phyloP scores from a whole-genome alignment of 441 rosid species.

The Gossypium trilobum region DNA sequence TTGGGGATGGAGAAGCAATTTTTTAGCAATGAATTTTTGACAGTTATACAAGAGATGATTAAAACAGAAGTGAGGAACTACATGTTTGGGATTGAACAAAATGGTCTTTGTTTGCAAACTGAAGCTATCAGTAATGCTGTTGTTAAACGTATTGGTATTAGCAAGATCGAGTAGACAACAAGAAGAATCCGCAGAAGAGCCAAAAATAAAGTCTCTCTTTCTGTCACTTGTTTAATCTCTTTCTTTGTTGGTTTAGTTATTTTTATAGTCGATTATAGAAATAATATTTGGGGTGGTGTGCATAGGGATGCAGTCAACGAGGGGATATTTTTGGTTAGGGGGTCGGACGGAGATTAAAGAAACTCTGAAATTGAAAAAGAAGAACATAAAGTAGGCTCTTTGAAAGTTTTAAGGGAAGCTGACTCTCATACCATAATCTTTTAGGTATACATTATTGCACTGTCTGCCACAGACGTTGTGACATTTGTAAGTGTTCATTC shows the following conservation, averaged over 20 bases:
- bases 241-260: constrained; percentile 9
- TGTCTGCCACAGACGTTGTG: no score
- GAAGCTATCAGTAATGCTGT: constrained; percentile 51
- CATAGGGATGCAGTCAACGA: constrained; percentile 11
- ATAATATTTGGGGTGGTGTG: constrained; percentile 37
- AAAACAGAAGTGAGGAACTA: constrained; percentile 58
- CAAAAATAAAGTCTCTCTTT: background rate
- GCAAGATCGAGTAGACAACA: constrained; percentile 43
- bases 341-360: background rate
- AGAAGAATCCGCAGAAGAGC: constrained; percentile 1
- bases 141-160: constrained; percentile 55
- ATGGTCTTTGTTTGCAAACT: constrained; percentile 36
- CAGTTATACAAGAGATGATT: constrained; percentile 65
- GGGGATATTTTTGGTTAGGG: background rate
- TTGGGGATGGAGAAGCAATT: constrained; percentile 37
- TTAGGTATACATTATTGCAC: no score
- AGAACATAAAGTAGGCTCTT: no score
- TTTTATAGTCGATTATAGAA: constrained; percentile 15
- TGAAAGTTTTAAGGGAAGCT: no score
- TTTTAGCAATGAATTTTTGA: constrained; percentile 48
- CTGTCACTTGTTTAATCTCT: background rate
- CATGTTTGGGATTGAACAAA: constrained; percentile 49
- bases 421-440: no score
- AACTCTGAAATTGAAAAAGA: no score
- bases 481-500: no score